phyloP scores from a whole-genome alignment of 2,329 filamentous ascomycete genomes.

The Metarhizium robertsii region DNA sequence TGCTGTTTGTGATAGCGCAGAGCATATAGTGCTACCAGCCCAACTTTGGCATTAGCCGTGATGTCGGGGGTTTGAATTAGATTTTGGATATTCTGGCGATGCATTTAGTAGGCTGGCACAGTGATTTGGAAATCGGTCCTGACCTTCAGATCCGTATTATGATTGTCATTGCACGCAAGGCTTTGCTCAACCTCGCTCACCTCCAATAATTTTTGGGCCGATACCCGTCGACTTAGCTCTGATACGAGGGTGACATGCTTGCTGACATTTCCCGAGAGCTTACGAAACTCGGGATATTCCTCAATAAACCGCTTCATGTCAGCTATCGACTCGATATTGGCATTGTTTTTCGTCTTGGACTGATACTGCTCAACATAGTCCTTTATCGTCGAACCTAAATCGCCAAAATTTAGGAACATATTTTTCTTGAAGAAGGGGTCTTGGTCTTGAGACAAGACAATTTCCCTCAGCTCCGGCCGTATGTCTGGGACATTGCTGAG shows the following conservation, averaged over 20 bases:
- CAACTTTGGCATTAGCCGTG: slow-evolving; percentile 73
- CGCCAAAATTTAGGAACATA: slow-evolving; percentile 97
- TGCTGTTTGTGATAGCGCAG: slow-evolving; percentile 84
- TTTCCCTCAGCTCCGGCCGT: slow-evolving; percentile 80
- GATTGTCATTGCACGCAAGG: slow-evolving; percentile 92
- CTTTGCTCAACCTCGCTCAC: slow-evolving; percentile 97
- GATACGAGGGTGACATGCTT: slow-evolving; percentile 96
- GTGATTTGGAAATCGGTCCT: slow-evolving; percentile 8
- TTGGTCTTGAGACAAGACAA: slow-evolving; percentile 91
- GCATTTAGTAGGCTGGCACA: slow-evolving; percentile 12
- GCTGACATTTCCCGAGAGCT: slow-evolving; percentile 94
- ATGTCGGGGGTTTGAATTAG: slow-evolving; percentile 75
- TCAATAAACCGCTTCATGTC: slow-evolving; percentile 99
- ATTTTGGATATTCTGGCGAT: slow-evolving; percentile 63
- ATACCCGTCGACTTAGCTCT: slow-evolving; percentile 82
- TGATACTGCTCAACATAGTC: slow-evolving; percentile 98
- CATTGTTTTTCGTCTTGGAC: slow-evolving; percentile 90
- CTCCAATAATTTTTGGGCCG: slow-evolving; percentile 79
- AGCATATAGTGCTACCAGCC: slow-evolving; percentile 88
- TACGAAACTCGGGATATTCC: slow-evolving; percentile 95
- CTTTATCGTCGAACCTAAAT: slow-evolving; percentile 91
- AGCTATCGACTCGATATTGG: slow-evolving; percentile 91
- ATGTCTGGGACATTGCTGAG: slow-evolving; percentile 76
- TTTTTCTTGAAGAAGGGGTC: slow-evolving; percentile 99
- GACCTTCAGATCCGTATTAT: slow-evolving; percentile 83